phyloP scores from a whole-genome alignment of 148 eudicot genomes.

The Hydrangea macrophylla region DNA sequence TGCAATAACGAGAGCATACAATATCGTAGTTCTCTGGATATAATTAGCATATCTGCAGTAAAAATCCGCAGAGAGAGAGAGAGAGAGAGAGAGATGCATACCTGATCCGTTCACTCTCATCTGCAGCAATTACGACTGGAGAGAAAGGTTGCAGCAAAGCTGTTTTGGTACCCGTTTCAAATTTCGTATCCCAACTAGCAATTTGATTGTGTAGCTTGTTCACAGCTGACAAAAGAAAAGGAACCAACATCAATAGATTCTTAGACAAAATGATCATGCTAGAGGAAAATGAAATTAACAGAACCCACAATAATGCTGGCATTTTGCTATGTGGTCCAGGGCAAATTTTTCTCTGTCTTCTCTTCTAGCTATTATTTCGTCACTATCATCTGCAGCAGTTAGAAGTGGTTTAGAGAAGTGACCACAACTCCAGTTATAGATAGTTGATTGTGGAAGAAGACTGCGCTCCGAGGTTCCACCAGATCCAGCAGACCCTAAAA shows the following conservation, averaged over 20 bases:
- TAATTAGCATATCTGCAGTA: not conserved
- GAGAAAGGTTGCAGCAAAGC: constrained; percentile 75
- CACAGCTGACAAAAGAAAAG: constrained; percentile 50
- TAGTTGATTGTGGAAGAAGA: constrained; percentile 87
- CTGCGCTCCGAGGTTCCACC: constrained; percentile 65
- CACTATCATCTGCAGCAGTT: constrained; percentile 73
- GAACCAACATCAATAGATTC: not conserved
- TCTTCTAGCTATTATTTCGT: constrained; percentile 62
- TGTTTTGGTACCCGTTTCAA: constrained; percentile 72
- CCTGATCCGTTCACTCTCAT: constrained; percentile 87
- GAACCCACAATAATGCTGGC: constrained; percentile 81
- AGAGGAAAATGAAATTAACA: not conserved
- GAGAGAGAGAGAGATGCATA: constrained; percentile 14
- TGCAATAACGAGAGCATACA: not conserved
- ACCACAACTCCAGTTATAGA: constrained; percentile 94
- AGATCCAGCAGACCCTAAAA: constrained; percentile 60
- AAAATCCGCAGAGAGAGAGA: not conserved
- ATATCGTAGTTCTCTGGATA: not conserved
- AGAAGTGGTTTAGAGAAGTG: constrained; percentile 94
- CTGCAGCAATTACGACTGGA: constrained; percentile 84
- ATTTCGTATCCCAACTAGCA: constrained; percentile 92
- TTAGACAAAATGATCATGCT: not conserved
- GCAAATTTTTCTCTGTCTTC: constrained; percentile 77
- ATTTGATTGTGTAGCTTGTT: constrained; percentile 72
- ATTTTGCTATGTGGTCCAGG: constrained; percentile 68